Base-by-base conservation (phyloP, 352 stramenopile genomes). In the Thraustotheca clavata region DNA sequence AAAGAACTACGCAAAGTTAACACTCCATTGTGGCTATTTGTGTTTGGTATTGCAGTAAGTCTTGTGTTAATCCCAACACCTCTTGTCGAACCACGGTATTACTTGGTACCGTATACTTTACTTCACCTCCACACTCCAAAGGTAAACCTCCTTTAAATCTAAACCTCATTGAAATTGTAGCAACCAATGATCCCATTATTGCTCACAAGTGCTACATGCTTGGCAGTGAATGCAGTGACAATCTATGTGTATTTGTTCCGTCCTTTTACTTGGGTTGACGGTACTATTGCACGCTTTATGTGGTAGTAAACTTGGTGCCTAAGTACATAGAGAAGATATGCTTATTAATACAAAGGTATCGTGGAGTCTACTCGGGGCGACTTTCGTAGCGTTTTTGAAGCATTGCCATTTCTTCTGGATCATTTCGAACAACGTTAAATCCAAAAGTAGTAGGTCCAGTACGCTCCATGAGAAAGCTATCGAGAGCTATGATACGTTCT, bases 11-110 rank as follows among this genome's bases (percentile, higher is more conserved):
- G 73, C 48, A 75, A 60, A 24, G 77, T 69, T 40, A 70, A 75
- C 16, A 83, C 83, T 9, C 76, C 77, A 18, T 60, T 97, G 63
- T 95, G 87, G 83, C 74, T 80, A 26, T 35, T 94, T 16, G 74
- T 95, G 31, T 94, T 83, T 36, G 55, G 31, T 12, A 71, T 91
- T 40, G 88, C 88, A 8, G 73, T 89, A 9, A 76, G 74, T 3
- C 74, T 97, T 27, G 83, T 94, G 3, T 80, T 97, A 29, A 73
- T 95, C 57, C 89, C 89, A 29, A 87, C 89, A 11, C 88, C 83
- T 8, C 74, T 97, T 41, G 80, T 97, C 47, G 89, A 97, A 82
- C 82, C 80, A 24, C 83, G 85, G 6, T 94, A 94, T 59, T 94
- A 84, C 66, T 76, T 90, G 32, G 47, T 94, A 29, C 85, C 85